Conservation (phyloP, 495 filamentous ascomycete species). For the Podospora anserina region DNA sequence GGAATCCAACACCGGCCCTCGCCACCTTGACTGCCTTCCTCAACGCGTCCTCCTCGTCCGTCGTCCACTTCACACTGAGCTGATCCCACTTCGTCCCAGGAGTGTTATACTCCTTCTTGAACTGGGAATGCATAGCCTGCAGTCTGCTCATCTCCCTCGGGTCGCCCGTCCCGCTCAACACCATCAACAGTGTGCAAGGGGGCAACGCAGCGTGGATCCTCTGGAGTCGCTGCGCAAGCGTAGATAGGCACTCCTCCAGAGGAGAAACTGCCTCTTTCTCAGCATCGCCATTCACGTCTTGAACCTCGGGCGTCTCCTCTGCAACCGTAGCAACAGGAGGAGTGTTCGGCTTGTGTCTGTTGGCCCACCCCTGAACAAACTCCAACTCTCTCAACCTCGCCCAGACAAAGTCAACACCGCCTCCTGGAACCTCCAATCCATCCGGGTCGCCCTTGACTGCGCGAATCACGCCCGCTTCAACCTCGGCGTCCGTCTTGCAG, state of each 20-base stretch:
- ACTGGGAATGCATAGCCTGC: conserved; percentile 67
- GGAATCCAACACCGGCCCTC: conserved; percentile 74
- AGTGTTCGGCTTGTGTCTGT: conserved; percentile 43
- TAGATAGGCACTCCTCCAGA: conserved; percentile 47
- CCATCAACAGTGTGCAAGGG: conserved; percentile 77
- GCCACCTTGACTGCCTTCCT: conserved; percentile 66
- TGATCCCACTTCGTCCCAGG: conserved; percentile 81
- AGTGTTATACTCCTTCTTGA: conserved; percentile 69
- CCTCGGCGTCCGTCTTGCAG: conserved; percentile 70
- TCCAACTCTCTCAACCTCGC: conserved; percentile 85
- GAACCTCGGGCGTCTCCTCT: conserved; percentile 1
- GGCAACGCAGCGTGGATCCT: conserved; percentile 73
- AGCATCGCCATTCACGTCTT: not conserved
- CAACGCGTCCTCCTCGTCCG: conserved; percentile 76
- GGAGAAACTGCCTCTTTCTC: conserved; percentile 32
- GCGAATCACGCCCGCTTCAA: conserved; percentile 64
- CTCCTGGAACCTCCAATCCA: conserved; percentile 58
- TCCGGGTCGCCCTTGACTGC: conserved; percentile 66
- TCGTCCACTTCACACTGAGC: conserved; percentile 85
- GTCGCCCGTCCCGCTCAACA: conserved; percentile 87
- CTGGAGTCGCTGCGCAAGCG: conserved; percentile 55
- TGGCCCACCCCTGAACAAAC: conserved; percentile 78
- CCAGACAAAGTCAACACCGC: conserved; percentile 85
- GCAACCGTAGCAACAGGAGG: conserved; percentile 11
- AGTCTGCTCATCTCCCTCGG: conserved; percentile 72